Conservation (phyloP, 495 filamentous ascomycete species). For the Annulohypoxylon stygium region DNA sequence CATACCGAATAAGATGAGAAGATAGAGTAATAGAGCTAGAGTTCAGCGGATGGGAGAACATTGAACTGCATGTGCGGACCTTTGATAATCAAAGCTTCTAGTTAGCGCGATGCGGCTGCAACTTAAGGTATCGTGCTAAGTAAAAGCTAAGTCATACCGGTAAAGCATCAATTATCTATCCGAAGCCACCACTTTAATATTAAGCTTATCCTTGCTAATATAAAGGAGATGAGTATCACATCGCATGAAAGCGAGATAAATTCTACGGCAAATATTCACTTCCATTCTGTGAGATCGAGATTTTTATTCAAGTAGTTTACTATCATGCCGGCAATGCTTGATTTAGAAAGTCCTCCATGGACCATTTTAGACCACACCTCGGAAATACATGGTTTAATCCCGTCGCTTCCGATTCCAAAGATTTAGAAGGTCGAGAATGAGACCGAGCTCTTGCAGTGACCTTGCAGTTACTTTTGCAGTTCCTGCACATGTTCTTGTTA, state of each 20-base stretch:
- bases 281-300: too few species aligned
- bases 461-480: background rate
- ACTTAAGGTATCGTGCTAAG: background rate
- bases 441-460: background rate
- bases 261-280: constrained; percentile 21
- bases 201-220: constrained; percentile 41
- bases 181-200: constrained; percentile 28
- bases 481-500: too few species aligned
- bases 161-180: constrained; percentile 24
- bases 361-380: background rate
- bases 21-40: background rate
- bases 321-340: background rate
- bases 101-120: constrained; percentile 25
- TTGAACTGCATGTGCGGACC: constrained; percentile 1
- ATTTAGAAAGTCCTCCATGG: constrained; percentile 21
- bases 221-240: constrained; percentile 17
- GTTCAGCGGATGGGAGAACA: constrained; percentile 8
- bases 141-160: constrained; percentile 6
- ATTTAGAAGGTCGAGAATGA: constrained; percentile 1
- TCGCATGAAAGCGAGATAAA: constrained; percentile 23
- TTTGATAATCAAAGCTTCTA: constrained; percentile 13
- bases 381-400: constrained; percentile 3
- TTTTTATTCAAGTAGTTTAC: too few species aligned
- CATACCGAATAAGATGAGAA: background rate
- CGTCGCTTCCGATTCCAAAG: constrained; percentile 25